Base-by-base conservation (phyloP, 2,329 filamentous ascomycete species). In the Ilyonectria mors-panacis region DNA sequence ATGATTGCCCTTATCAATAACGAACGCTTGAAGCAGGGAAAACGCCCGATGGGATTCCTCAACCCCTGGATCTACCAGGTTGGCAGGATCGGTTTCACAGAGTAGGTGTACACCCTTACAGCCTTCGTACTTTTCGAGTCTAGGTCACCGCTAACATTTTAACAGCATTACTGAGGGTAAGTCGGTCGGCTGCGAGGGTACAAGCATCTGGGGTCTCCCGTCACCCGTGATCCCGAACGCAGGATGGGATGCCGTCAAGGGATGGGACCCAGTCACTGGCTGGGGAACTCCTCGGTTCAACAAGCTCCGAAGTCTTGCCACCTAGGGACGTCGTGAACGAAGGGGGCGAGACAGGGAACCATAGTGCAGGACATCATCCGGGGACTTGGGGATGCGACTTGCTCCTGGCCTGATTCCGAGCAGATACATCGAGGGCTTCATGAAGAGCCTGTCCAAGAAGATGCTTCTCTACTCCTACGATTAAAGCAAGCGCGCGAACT, bases 1-100 rank as follows among this genome's bases (percentile, higher is more conserved):
- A 85, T 94, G 68, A 81, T 94, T 55, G 85, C 87, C 1, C 84
- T 92, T 42, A 78, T 94, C 57, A 93, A 93, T 75, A 88, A 90
- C 66, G 86, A 87, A 23, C 83, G 90, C 35, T 78, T 92, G 54
- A 81, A 85, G 17, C 80, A 81, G n/a, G 87, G 87, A 1, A 85
- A 85, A 75, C 77, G 85, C 7, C 74, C 81, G 0, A 78, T 91
- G 72, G 89, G 89, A 1, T 91, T 90, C 73, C 77, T 91, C 28
- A 91, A 91, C 76, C 88, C 89, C 1, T 89, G 87, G 85, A 78
- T 91, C 17, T 91, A 91, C 71, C 74, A 76, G 9, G 65, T 73
- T 26, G 79, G 77, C 1, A 54, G 69, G 6, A 37, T 59, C 10
- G 81, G 68, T 3, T 80, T 83, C 21, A 81, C 76, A 5, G 81